Evolutionary conservation across 23 red algal species (phyloP).

Genomic region (Agarophyton chilense): DNA sequence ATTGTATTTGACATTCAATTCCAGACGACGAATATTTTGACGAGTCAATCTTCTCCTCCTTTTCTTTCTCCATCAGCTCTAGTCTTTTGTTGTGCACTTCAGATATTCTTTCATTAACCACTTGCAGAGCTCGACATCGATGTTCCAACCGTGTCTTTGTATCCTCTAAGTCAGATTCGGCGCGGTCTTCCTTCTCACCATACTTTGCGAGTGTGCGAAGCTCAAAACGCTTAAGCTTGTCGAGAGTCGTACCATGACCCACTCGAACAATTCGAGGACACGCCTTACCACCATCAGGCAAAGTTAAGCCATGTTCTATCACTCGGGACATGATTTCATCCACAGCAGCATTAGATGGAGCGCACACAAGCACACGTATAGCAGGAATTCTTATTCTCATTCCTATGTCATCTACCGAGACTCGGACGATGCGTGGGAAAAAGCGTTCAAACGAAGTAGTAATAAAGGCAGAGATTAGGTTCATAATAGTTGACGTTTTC

Average conservation of each 20-base stretch:
- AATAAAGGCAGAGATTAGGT: conserved; percentile 58
- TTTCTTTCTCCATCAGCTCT: background rate
- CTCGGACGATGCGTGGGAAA: background rate
- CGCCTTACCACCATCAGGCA: conserved; percentile 30
- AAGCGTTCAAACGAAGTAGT: background rate
- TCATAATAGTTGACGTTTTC: conserved; percentile 84
- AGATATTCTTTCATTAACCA: conserved; percentile 46
- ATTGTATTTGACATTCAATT: background rate
- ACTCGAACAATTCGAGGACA: conserved; percentile 72
- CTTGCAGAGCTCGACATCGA: background rate
- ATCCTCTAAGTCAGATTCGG: background rate
- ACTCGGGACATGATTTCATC: conserved; percentile 88
- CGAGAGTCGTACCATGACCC: conserved; percentile 59
- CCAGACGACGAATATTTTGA: background rate
- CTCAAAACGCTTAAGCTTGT: conserved; percentile 18
- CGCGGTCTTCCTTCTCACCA: background rate
- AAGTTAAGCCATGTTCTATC: conserved; percentile 59
- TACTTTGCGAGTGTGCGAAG: conserved; percentile 7
- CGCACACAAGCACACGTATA: conserved; percentile 88
- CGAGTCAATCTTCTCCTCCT: background rate
- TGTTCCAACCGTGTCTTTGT: background rate
- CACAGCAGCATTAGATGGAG: conserved; percentile 94
- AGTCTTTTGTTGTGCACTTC: conserved; percentile 2
- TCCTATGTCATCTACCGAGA: background rate
- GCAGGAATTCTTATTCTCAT: conserved; percentile 26